phyloP scores from a whole-genome alignment of 306 rosid species.

The Neltuma alba region DNA sequence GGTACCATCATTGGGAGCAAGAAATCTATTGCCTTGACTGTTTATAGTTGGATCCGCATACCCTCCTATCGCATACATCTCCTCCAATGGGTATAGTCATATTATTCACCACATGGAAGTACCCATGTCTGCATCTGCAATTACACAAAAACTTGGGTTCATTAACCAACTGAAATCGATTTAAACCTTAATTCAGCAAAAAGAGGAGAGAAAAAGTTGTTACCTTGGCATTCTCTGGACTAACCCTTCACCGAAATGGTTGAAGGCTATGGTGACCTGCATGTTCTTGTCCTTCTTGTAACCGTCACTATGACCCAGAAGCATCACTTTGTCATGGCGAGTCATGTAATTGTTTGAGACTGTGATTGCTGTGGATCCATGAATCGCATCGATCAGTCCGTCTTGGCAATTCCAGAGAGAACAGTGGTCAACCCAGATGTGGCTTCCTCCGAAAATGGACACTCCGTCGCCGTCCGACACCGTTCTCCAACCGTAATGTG shows the following conservation, averaged over 20 bases:
- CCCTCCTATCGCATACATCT: conserved; percentile 93
- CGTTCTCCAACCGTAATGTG: no score
- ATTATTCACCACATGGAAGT: conserved; percentile 97
- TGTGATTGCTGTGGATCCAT: no score
- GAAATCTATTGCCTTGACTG: conserved; percentile 92
- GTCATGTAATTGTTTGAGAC: no score
- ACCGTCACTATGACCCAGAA: no score
- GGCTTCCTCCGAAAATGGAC: no score
- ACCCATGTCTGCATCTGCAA: conserved; percentile 91
- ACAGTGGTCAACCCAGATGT: no score
- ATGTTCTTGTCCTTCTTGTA: no score
- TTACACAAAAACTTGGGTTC: background rate
- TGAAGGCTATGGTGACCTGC: no score
- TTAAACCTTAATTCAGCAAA: background rate
- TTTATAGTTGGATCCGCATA: conserved; percentile 90
- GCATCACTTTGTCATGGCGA: no score
- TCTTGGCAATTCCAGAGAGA: no score
- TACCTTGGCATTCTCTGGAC: conserved; percentile 81
- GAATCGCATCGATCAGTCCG: no score
- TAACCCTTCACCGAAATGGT: conserved; percentile 95
- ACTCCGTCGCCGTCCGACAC: no score
- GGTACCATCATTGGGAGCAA: conserved; percentile 60
- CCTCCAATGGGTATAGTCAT: conserved; percentile 91
- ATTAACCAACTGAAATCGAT: background rate
- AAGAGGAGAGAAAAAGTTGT: background rate